Conservation (phyloP, 1,284 basidiomycete species). For the Tremellales sp. region DNA sequence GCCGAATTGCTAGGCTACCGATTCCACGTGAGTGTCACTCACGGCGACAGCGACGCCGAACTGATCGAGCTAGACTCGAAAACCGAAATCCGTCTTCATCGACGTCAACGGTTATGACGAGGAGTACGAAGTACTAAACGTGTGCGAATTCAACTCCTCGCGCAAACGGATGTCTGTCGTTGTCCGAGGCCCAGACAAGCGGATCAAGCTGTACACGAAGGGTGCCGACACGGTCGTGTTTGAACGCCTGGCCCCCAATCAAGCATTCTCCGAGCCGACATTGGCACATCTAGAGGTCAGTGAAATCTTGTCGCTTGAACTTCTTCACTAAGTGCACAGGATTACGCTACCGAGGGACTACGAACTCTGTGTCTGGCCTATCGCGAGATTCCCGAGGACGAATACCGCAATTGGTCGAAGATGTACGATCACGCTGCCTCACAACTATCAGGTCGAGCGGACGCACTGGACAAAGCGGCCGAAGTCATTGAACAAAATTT, state of each 20-base stretch:
- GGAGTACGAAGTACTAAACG: constrained; percentile 90
- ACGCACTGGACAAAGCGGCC: constrained; percentile 89
- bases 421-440: constrained; percentile 90
- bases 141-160: constrained; percentile 98
- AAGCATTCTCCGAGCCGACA: constrained; percentile 82
- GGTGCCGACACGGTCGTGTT: constrained; percentile 97
- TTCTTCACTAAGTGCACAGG: constrained; percentile 52
- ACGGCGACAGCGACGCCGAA: not conserved
- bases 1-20: constrained; percentile 89
- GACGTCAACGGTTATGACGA: constrained; percentile 66
- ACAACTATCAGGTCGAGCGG: constrained; percentile 86
- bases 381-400: constrained; percentile 82
- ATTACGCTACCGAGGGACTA: constrained; percentile 94
- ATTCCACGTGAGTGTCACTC: constrained; percentile 73
- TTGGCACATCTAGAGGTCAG: constrained; percentile 80
- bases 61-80: constrained; percentile 66
- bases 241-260: constrained; percentile 72
- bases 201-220: constrained; percentile 93
- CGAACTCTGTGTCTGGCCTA: constrained; percentile 95
- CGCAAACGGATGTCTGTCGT: constrained; percentile 97
- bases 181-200: constrained; percentile 79
- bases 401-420: constrained; percentile 82
- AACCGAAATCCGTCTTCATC: constrained; percentile 91
- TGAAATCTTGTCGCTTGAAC: constrained; percentile 5
- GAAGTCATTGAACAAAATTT: constrained; percentile 95